A percentile compares a stretch with the other conserved stretches of the same genome.
These are phyloP conservation scores for Alternaria brassicicola DNA, from an alignment of 2,329 filamentous ascomycete genomes.

Conservation along the genomic window DNA sequence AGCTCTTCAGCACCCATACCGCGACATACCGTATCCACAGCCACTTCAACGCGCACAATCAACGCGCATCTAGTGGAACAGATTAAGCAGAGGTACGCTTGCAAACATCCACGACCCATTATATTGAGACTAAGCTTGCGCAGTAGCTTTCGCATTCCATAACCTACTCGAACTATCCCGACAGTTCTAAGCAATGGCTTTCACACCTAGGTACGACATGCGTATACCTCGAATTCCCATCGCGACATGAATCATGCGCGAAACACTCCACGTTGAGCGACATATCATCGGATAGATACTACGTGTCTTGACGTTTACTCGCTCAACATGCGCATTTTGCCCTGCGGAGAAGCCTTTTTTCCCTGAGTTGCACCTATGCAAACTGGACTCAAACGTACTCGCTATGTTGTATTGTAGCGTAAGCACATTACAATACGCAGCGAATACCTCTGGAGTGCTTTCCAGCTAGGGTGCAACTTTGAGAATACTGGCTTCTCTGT, in stretches of 20 bases:
- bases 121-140: conserved; percentile 8
- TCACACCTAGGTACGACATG: conserved; percentile 38
- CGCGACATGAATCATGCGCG: not conserved
- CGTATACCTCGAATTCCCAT: conserved; percentile 2
- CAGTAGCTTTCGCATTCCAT: conserved; percentile 22
- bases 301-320: not conserved
- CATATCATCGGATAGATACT: not conserved
- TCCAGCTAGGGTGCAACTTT: not conserved
- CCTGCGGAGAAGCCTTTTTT: not conserved
- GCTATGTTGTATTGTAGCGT: not conserved
- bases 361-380: not conserved
- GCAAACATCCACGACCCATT: too few species aligned
- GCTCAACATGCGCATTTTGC: not conserved
- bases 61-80: conserved; percentile 12
- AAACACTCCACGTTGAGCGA: not conserved
- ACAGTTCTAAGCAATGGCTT: conserved; percentile 32
- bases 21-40: conserved; percentile 17
- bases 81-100: not conserved
- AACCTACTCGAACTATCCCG: conserved; percentile 4
- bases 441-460: not conserved
- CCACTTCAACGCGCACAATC: conserved; percentile 21
- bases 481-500: not conserved
- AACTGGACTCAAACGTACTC: not conserved
- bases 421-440: not conserved
- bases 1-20: conserved; percentile 23